Evolutionary conservation across 257 asterid species (phyloP), one percentile per base, ranked within the genome.

Genomic region (Primulina tabacum): DNA sequence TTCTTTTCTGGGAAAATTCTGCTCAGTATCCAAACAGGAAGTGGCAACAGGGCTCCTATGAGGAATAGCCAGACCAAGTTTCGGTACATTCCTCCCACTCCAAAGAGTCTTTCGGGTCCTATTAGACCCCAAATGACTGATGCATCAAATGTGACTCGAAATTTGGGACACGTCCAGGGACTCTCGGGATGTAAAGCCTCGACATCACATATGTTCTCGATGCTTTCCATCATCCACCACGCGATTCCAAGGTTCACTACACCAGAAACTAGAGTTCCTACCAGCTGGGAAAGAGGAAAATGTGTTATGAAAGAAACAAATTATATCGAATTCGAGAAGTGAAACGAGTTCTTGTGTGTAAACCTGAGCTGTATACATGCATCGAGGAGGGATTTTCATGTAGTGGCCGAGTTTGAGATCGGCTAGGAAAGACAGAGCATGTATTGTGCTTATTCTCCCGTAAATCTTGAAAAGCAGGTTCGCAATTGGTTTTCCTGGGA

Each of bases 401-500:
- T 92, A 92, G 79, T 90, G 98, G 7, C 98, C 98, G 1, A 92
- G 96, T 72, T 92, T 92, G 18, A 92, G 98, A 82, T 92, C 98
- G 0, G 98, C 90, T 47, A 92, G 77, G 85, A 92, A 92, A 14
- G 97, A 85, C 60, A 92, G 93, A 30, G 97, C 96, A 6, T 92
- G 98, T 9, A 90, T 78, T 5, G 95, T 88, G 76, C 98, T 92
- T 65, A 83, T 90, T 24, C 97, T 80, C n/a, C 98, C 98, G 50
- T 92, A 92, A 30, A 92, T 92, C 86, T 92, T 92, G 95, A 90
- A 92, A 34, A 90, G 84, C 73, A 92, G 83, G 69, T 86, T 92
- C 0, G 97, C 98, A 16, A 92, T 92, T 24, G 98, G 98, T 75
- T 90, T 90, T 69, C 98, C 98, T 0, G 98, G 98, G 12, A 90